Conservation (phyloP, 176 grass and related monocot genomes). For the Dactylis glomerata region DNA sequence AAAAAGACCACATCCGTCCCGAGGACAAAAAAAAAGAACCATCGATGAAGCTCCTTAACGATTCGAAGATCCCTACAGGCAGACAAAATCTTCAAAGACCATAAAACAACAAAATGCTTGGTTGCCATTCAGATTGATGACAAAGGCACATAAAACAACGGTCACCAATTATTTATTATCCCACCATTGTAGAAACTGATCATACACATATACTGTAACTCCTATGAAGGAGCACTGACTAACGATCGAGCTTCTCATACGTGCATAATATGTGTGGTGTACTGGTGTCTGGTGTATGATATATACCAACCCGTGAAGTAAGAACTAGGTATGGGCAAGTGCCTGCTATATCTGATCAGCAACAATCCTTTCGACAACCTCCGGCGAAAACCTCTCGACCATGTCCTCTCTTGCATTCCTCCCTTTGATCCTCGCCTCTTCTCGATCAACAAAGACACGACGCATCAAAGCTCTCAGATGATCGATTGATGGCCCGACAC, state of each 20-base stretch:
- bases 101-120: not conserved
- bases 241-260: not conserved
- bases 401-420: constrained; percentile 57
- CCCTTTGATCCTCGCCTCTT: constrained; percentile 44
- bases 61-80: too few species aligned
- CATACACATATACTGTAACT: not conserved
- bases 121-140: not conserved
- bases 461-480: constrained; percentile 54
- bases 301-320: not conserved
- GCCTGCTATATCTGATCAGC: constrained; percentile 42
- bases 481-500: constrained; percentile 40
- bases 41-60: too few species aligned
- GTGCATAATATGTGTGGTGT: not conserved
- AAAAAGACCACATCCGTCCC: too few species aligned
- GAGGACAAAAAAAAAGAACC: too few species aligned
- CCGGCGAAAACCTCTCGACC: constrained; percentile 49
- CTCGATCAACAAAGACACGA: constrained; percentile 8
- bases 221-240: not conserved
- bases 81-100: too few species aligned
- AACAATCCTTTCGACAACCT: constrained; percentile 44
- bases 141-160: not conserved
- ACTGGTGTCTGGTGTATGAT: not conserved
- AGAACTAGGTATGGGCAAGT: not conserved
- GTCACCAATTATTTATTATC: not conserved
- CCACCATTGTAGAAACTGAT: not conserved